Base-by-base conservation (phyloP, 192 early-diverging fungal genomes). In the Mortierella hygrophila region DNA sequence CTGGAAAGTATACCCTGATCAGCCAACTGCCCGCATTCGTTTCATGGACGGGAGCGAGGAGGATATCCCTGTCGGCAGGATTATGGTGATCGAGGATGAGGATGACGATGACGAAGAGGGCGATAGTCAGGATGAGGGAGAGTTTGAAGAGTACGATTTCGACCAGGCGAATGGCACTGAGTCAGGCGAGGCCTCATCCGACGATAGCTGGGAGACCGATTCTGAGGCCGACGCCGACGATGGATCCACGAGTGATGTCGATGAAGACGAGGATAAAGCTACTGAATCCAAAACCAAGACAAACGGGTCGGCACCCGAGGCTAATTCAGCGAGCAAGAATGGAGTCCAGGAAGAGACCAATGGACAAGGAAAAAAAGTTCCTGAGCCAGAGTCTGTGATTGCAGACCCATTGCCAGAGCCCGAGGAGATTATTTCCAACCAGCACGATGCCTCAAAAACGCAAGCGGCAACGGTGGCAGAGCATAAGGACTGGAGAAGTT, bases 161-260 rank as follows among this genome's bases (percentile, higher is more conserved):
- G 81, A 87, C 32, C 75, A 82, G n/a, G 55, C 60, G 4, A 65
- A 65, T 54, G 75, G 75, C 47, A 55, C 44, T 11, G 44, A 46
- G 13, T 76, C 35, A 70, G 68, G 44, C 11, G 79, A 90, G 57
- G 63, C 52, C 26, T 72, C 76, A 6, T 82, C 80, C 6, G 90
- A 88, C 21, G 77, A 73, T 35, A 89, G 81, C 47, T 88, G 89
- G 83, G 85, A 87, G 44, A 89, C 83, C 15, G 91, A 89, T 18
- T 92, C 88, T 18, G 92, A 70, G n/a, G 76, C 72, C 20, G 92
- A 49, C 8, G 76, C 68, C 11, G 91, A 88, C 3, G 82, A 83
- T 18, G 79, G 81, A 3, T 72, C 82, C 1, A 71, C 76, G 74
- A 74, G 70, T 44, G 86, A 89, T 18, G 38, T 42, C 16, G 86